Evolutionary conservation across 169 alveolate genomes (phyloP).

Genomic region (Cyclospora cayetanensis): DNA sequence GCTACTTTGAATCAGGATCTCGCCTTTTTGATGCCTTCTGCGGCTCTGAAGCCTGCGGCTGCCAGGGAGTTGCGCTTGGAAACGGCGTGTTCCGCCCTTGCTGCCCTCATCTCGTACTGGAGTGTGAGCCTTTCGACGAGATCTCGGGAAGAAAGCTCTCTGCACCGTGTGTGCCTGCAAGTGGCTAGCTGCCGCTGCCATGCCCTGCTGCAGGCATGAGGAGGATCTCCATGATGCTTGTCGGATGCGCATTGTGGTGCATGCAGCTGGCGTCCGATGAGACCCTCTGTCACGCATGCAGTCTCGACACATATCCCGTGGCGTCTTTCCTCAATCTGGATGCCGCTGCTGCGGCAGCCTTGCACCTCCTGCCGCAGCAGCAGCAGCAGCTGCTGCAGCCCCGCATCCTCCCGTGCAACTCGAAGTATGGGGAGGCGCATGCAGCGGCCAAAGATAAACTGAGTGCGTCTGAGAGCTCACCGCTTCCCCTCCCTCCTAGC

Average conservation of each 20-base stretch:
- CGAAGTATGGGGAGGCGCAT: conserved; percentile 13
- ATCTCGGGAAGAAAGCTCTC: too few relatives aligned
- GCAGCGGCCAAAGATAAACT: conserved; percentile 7
- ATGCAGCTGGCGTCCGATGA: conserved; percentile 49
- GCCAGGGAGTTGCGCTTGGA: conserved; percentile 11
- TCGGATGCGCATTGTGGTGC: too few relatives aligned
- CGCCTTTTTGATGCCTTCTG: background rate
- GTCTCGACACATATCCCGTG: background rate
- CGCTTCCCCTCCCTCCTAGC: too few relatives aligned
- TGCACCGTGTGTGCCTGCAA: too few relatives aligned
- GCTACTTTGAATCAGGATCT: background rate
- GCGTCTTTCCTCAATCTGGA: background rate
- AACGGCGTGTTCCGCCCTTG: background rate
- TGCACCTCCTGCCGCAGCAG: conserved; percentile 30
- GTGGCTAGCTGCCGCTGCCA: too few relatives aligned
- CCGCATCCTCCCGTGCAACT: conserved; percentile 12
- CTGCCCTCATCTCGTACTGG: conserved; percentile 35
- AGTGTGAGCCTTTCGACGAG: too few relatives aligned
- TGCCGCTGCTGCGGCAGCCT: conserved; percentile 37
- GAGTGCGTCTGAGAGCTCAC: background rate
- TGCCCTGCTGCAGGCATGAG: background rate
- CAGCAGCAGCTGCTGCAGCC: conserved; percentile 62
- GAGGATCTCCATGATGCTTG: background rate
- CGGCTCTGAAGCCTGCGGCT: conserved; percentile 17
- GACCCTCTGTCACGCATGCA: conserved; percentile 1